phyloP scores from a whole-genome alignment of 2,329 filamentous ascomycete species.

The Phaeoacremonium minimum region DNA sequence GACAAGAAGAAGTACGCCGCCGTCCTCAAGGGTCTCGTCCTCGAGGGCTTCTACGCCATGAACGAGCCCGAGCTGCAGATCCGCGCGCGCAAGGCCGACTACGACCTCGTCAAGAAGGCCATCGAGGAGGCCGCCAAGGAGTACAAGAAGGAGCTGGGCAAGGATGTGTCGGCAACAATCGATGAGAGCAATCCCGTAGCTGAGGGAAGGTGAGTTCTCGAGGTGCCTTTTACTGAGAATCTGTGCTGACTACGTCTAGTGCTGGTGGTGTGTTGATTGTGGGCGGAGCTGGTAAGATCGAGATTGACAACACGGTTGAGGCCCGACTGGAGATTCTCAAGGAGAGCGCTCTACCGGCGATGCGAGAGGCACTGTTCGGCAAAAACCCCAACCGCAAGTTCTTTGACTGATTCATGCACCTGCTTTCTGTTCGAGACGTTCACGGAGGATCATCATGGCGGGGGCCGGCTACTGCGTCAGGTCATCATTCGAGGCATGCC shows the following conservation, averaged over 20 bases:
- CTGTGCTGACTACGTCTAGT: slow-evolving; percentile 38
- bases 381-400: slow-evolving; percentile 95
- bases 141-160: slow-evolving; percentile 75
- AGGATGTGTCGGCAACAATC: slow-evolving; percentile 65
- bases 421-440: too few species aligned
- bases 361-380: slow-evolving; percentile 85
- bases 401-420: slow-evolving; percentile 69
- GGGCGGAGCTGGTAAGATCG: slow-evolving; percentile 86
- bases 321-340: slow-evolving; percentile 83
- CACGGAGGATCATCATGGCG: too few species aligned
- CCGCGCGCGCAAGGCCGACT: slow-evolving; percentile 76
- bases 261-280: slow-evolving; percentile 79
- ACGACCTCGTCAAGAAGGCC: slow-evolving; percentile 70
- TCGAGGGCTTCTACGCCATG: slow-evolving; percentile 88
- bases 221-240: neutral
- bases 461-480: too few species aligned
- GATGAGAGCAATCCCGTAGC: slow-evolving; percentile 77
- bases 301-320: slow-evolving; percentile 98
- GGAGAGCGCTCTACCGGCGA: slow-evolving; percentile 75
- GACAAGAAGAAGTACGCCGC: slow-evolving; percentile 72
- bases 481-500: too few species aligned
- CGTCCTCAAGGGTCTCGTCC: slow-evolving; percentile 73
- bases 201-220: slow-evolving; percentile 71
- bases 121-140: slow-evolving; percentile 72
- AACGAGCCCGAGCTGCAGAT: slow-evolving; percentile 74